phyloP scores from a whole-genome alignment of 164 flowering plant genomes.

The Euptelea pleiosperma region DNA sequence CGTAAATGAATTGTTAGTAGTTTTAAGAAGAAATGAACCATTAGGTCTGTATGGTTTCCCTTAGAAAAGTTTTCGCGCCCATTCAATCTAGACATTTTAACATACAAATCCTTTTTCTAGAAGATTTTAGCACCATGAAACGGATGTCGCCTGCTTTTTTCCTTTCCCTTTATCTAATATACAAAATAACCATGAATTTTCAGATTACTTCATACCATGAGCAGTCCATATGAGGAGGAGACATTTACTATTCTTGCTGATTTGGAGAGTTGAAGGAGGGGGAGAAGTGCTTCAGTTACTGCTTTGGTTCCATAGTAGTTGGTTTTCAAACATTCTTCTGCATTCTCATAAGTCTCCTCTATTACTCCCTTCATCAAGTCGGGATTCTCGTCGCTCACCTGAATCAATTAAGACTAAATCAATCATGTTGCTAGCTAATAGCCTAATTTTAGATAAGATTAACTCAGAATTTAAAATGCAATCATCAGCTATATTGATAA shows the following conservation, averaged over 20 bases:
- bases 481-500: background rate
- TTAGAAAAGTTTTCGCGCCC: too few relatives aligned
- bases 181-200: too few relatives aligned
- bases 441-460: too few relatives aligned
- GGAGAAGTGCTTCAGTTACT: conserved; percentile 40
- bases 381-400: background rate
- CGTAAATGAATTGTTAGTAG: background rate
- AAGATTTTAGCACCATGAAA: too few relatives aligned
- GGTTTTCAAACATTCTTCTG: conserved; percentile 40
- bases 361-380: background rate
- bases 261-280: conserved; percentile 46
- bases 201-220: too few relatives aligned
- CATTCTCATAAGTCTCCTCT: conserved; percentile 26
- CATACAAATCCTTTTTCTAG: too few relatives aligned
- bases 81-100: too few relatives aligned
- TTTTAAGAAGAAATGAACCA: too few relatives aligned
- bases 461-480: background rate
- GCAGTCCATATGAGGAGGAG: conserved; percentile 36
- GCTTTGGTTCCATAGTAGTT: conserved; percentile 57
- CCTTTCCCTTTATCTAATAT: too few relatives aligned
- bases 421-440: background rate
- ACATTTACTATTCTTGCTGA: conserved; percentile 54
- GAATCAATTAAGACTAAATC: background rate
- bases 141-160: too few relatives aligned
- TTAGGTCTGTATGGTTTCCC: too few relatives aligned